phyloP scores from a whole-genome alignment of 108 stramenopile genomes.

The Parietichytrium sp. region DNA sequence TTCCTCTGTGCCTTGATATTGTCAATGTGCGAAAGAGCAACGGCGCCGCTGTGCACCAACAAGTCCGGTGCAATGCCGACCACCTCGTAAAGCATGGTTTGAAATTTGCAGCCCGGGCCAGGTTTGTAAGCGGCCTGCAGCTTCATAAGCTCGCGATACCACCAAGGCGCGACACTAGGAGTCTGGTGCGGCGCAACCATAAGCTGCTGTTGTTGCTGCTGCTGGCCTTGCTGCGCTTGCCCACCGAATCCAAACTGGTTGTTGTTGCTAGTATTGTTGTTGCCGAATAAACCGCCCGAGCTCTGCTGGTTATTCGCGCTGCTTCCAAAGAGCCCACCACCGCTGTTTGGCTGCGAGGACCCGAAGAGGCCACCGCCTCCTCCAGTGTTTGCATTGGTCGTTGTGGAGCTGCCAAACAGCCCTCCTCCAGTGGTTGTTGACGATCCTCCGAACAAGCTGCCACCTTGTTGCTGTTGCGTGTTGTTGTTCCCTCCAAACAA shows the following conservation, averaged over 20 bases:
- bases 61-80: constrained; percentile 23
- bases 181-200: neutral
- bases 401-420: neutral
- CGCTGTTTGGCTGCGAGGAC: neutral
- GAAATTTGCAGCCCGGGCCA: constrained; percentile 9
- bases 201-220: neutral
- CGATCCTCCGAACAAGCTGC: too few relatives aligned
- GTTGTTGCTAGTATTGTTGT: neutral
- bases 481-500: constrained; percentile 10
- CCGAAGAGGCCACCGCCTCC: neutral
- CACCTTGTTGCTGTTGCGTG: too few relatives aligned
- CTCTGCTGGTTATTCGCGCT: neutral
- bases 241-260: neutral
- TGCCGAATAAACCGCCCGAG: neutral
- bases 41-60: neutral
- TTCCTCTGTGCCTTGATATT: constrained; percentile 28
- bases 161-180: neutral
- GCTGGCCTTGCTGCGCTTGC: neutral
- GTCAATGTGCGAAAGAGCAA: constrained; percentile 1
- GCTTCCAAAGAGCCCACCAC: constrained; percentile 17
- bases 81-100: constrained; percentile 34
- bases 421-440: too few relatives aligned
- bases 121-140: neutral
- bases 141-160: constrained; percentile 13
- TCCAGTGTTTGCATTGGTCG: neutral